Base-by-base conservation (phyloP, 2,329 filamentous ascomycete species). In the Helotiales sp. region DNA sequence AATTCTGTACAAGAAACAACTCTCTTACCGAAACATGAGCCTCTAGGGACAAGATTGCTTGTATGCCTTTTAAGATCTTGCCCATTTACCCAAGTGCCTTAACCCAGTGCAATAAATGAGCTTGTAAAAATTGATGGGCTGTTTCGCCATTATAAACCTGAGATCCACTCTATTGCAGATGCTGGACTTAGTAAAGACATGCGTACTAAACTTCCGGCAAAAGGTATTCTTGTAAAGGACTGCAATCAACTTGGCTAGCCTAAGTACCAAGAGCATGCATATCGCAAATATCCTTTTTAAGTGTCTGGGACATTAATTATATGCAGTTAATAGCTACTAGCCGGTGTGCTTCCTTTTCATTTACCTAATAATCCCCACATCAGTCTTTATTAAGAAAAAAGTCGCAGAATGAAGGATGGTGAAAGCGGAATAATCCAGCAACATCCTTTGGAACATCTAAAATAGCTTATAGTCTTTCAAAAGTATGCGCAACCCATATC, bases 361-460 rank as follows among this genome's bases (percentile, higher is more conserved):
- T 67, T 64, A 78, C 71, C 72, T 32, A 65, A 13, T 78, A 75
- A 60, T 55, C 26, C 7, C 15, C 17, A 34, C 17, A 55, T 64
- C 68, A 20, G 34, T 67, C 57, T 66, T 70, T 75, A 54, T 74
- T 65, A 20, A 78, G 66, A n/a, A 78, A 73, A 61, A 75, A 78
- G 66, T 79, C 75, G 58, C 75, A 73, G 54, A 79, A 79, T 61
- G 76, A 79, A 62, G 73, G 66, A 66, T 77, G 74, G 11, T 76
- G 65, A 5, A 76, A 40, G 34, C 69, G 30, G 8, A 26, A 67
- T 20, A 2, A 72, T 43, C n/a, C 55, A 54, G 69, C 67, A 0
- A 69, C 26, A 11, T 70, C 65, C 10, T 72, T 65, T 17, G 77
- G 52, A 22, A 55, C 26, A 55, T 55, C 50, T 20, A 55, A 17